Base-by-base conservation (phyloP, 1,284 basidiomycete species). In the Clitocybe nebularis region DNA sequence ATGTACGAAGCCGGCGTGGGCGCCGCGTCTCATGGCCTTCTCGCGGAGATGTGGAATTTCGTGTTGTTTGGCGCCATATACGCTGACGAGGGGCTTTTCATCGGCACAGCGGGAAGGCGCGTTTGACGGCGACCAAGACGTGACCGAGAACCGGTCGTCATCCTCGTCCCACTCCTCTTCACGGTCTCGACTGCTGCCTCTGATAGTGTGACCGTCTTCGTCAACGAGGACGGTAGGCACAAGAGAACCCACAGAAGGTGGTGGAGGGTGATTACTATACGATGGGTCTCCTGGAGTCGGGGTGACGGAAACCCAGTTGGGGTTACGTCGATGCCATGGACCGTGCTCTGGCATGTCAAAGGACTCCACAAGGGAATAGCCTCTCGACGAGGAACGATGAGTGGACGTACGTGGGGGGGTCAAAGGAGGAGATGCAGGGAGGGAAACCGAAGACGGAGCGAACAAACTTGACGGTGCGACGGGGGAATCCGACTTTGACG, bases 201-300 rank as follows among this genome's bases (percentile, higher is more conserved):
- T 38, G 21, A 56, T 45, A 14, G 50, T 52, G 30, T 46, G 38
- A 9, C 48, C 50, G 25, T 56, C 48, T 23, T 48, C 46, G 32
- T 48, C 48, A 5, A 55, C 46, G 14, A 50, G 48, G 14, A 51
- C 54, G 17, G 54, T 55, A 13, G 52, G 45, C n/a, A 52, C 47
- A 17, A 45, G 22, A 0, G 53, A 54, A 7, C 37, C 46, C 7
- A 41, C 37, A 20, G 43, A 36, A 4, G 51, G 34, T 3, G 47
- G 41, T 3, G 33, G 29, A 16, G 34, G 7, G 13, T 26, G 32
- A n/a, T n/a, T n/a, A n/a, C n/a, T n/a, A n/a, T n/a, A n/a, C 9
- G 19, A 16, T 41, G 24, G 24, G 24, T 7, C 24, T 7, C 24
- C 23, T 9, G 29, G 36, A 17, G 17, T 7, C 28, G 45, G 17